Conservation (phyloP, 805 yeast species). For the Monosporozyma yasuniensis region DNA sequence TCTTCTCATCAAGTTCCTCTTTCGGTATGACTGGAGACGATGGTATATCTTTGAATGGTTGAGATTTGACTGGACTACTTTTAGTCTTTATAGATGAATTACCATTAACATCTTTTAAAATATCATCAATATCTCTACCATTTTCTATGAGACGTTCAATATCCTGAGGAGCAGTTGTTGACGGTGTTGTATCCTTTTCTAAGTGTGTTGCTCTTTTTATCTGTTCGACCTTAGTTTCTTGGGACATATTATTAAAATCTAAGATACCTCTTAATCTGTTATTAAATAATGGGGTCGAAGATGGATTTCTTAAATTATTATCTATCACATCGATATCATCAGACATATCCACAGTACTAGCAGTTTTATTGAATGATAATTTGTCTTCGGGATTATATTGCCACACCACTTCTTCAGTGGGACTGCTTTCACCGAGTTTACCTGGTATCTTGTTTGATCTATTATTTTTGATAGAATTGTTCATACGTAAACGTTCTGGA, state of each 20-base stretch:
- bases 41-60: conserved; percentile 15
- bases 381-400: conserved; percentile 20
- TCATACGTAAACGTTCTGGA: not conserved
- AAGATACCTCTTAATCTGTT: conserved; percentile 20
- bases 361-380: conserved; percentile 9
- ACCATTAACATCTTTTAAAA: conserved; percentile 23
- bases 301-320: conserved; percentile 13
- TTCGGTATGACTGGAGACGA: conserved; percentile 18
- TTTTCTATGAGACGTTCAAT: not conserved
- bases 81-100: conserved; percentile 10
- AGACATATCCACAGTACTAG: conserved; percentile 13
- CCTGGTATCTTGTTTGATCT: not conserved
- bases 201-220: too few relatives aligned
- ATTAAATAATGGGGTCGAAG: conserved; percentile 27
- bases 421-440: conserved; percentile 5
- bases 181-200: not conserved
- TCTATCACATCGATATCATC: conserved; percentile 9
- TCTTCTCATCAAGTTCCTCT: conserved; percentile 2
- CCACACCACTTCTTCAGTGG: conserved; percentile 29
- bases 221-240: not conserved
- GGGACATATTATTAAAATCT: conserved; percentile 10
- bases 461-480: not conserved
- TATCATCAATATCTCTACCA: conserved; percentile 26
- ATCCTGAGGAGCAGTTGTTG: not conserved
- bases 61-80: not conserved